A percentile compares a stretch with the other conserved stretches of the same genome.
Conservation (phyloP, 805 yeast genomes). For the Zygosaccharomyces bailii region DNA sequence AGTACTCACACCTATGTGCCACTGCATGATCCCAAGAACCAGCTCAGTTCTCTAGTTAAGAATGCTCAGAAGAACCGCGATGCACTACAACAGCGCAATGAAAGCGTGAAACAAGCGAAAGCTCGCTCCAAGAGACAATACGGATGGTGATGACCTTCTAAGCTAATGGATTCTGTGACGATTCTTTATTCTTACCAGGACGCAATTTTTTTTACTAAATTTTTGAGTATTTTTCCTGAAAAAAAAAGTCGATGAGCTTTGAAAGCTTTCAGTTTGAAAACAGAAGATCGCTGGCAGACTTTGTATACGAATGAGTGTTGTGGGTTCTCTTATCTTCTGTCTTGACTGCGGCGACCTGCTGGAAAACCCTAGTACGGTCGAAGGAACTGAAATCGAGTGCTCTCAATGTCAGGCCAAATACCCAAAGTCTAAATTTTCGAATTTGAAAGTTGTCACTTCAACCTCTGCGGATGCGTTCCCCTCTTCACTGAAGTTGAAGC, state of each 20-base stretch:
- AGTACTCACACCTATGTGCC: conserved; percentile 3
- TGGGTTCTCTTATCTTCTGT: conserved; percentile 93
- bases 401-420: conserved; percentile 43
- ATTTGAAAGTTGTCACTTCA: conserved; percentile 79
- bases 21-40: conserved; percentile 21
- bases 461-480: conserved; percentile 95
- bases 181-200: not conserved
- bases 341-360: conserved; percentile 87
- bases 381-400: conserved; percentile 51
- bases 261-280: not conserved
- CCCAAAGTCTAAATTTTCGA: conserved; percentile 50
- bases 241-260: conserved; percentile 6
- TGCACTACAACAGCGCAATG: conserved; percentile 18
- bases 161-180: not conserved
- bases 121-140: conserved; percentile 18
- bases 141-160: conserved; percentile 20
- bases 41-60: conserved; percentile 21
- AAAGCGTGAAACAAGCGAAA: conserved; percentile 17
- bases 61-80: conserved; percentile 22
- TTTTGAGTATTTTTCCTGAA: not conserved
- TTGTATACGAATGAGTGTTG: conserved; percentile 72
- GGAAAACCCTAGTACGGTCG: conserved; percentile 53
- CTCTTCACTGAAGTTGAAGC: conserved; percentile 70
- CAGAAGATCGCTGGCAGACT: not conserved
- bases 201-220: not conserved